A percentile compares a stretch with the other conserved stretches of the same genome.
Evolutionary conservation across 441 rosid species (phyloP).

Genomic region (Lagerstroemia fauriei): DNA sequence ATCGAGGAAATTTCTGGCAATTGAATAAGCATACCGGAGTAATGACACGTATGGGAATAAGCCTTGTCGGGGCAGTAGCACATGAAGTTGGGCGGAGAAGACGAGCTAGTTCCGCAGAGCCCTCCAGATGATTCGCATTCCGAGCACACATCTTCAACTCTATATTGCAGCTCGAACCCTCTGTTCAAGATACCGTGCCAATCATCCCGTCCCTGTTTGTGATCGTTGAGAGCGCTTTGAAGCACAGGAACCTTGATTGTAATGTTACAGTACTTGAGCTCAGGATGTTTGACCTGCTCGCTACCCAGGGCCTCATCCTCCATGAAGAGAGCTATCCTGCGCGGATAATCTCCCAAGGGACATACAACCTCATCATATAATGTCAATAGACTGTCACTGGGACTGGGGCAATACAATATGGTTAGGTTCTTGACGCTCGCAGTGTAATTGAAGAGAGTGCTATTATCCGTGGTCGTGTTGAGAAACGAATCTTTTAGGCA

Average conservation of each 20-base stretch:
- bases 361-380: neutral
- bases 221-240: neutral
- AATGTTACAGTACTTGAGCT: accelerated
- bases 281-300: accelerated
- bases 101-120: neutral
- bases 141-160: neutral
- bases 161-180: constrained; percentile 8
- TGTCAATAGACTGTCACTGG: neutral
- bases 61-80: neutral
- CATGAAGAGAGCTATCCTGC: neutral
- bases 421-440: constrained; percentile 9
- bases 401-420: neutral
- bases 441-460: neutral
- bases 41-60: neutral
- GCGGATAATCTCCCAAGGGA: neutral
- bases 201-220: no score
- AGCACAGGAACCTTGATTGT: constrained; percentile 12
- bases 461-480: neutral
- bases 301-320: neutral
- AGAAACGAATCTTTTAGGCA: constrained; percentile 20
- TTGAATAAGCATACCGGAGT: neutral
- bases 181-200: neutral
- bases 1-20: neutral
- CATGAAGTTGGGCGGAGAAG: neutral
- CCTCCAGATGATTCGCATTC: neutral